Evolutionary conservation across 2,329 filamentous ascomycete genomes (phyloP).

Genomic region (Rhexocercosporidium sp.): DNA sequence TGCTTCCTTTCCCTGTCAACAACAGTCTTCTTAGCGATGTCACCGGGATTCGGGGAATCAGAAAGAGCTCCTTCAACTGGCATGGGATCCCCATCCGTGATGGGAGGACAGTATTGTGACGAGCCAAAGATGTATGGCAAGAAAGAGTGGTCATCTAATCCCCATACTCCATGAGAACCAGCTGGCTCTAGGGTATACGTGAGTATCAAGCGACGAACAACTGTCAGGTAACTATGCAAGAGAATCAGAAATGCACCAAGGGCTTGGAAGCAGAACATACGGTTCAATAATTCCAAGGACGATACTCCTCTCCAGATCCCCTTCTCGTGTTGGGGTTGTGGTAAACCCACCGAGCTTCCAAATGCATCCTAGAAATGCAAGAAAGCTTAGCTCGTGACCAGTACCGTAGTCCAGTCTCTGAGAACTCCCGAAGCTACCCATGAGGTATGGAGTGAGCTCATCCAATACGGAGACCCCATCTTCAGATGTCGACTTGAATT

Average conservation of each 20-base stretch:
- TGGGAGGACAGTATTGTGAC: constrained; percentile 82
- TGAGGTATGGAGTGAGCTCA: constrained; percentile 79
- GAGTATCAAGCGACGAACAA: constrained; percentile 82
- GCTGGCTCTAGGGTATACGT: constrained; percentile 95
- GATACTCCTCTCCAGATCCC: constrained; percentile 75
- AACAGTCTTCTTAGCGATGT: constrained; percentile 67
- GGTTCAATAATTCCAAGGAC: constrained; percentile 84
- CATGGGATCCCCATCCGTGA: constrained; percentile 65
- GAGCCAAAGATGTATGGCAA: constrained; percentile 94
- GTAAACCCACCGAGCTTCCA: constrained; percentile 89
- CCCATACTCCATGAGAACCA: constrained; percentile 97
- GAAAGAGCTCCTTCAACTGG: constrained; percentile 80
- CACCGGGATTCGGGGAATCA: constrained; percentile 72
- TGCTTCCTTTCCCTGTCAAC: constrained; percentile 68
- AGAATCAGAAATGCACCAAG: constrained; percentile 15
- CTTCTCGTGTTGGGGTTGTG: constrained; percentile 51
- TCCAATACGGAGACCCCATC: constrained; percentile 55
- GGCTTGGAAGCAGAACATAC: constrained; percentile 53
- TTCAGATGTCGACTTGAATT: constrained; percentile 27
- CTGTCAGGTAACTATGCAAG: constrained; percentile 69
- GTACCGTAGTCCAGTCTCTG: constrained; percentile 95
- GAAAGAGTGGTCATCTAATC: constrained; percentile 96
- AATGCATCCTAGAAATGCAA: constrained; percentile 86
- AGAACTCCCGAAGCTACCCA: constrained; percentile 85
- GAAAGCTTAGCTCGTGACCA: constrained; percentile 92